phyloP scores from a whole-genome alignment of 2,329 filamentous ascomycete genomes.

The Monosporascus cannonballus region DNA sequence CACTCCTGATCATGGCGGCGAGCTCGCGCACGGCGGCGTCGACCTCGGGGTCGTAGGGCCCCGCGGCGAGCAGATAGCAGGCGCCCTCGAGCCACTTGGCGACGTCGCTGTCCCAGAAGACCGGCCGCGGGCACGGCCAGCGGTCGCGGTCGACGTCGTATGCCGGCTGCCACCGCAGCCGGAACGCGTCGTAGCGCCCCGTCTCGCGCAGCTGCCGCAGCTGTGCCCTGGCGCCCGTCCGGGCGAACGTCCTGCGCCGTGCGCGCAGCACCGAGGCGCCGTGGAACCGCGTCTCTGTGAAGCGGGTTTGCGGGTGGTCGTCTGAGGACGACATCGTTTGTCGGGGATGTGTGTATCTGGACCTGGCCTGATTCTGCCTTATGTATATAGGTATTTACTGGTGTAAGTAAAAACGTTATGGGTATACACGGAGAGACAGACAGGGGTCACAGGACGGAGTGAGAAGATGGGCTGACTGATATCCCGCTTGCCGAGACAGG shows the following conservation, averaged over 20 bases:
- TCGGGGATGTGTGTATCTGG: not conserved
- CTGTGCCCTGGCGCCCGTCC: slow-evolving; percentile 41
- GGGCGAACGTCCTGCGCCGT: slow-evolving; percentile 27
- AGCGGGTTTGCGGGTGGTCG: slow-evolving; percentile 28
- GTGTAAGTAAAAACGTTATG: too few species aligned
- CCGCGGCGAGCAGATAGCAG: slow-evolving; percentile 44
- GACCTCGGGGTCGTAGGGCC: slow-evolving; percentile 37
- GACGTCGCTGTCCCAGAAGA: slow-evolving; percentile 52
- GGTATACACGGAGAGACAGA: too few species aligned
- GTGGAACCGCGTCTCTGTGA: slow-evolving; percentile 29
- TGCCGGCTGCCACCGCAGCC: slow-evolving; percentile 47
- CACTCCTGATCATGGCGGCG: slow-evolving; percentile 49
- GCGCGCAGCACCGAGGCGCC: slow-evolving; percentile 28
- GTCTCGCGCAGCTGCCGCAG: slow-evolving; percentile 46
- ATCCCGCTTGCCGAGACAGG: too few species aligned
- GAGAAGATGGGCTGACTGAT: too few species aligned
- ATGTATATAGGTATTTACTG: too few species aligned
- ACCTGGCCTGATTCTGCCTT: too few species aligned
- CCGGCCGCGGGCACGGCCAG: slow-evolving; percentile 51
- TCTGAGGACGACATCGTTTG: slow-evolving; percentile 43
- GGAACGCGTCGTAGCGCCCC: slow-evolving; percentile 53
- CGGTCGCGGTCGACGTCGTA: slow-evolving; percentile 42
- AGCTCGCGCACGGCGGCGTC: slow-evolving; percentile 47
- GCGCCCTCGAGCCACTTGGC: slow-evolving; percentile 59
- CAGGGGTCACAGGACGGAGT: too few species aligned